Evolutionary conservation across 331 rosid genomes (phyloP).

Genomic region (Pyrus hybrid): DNA sequence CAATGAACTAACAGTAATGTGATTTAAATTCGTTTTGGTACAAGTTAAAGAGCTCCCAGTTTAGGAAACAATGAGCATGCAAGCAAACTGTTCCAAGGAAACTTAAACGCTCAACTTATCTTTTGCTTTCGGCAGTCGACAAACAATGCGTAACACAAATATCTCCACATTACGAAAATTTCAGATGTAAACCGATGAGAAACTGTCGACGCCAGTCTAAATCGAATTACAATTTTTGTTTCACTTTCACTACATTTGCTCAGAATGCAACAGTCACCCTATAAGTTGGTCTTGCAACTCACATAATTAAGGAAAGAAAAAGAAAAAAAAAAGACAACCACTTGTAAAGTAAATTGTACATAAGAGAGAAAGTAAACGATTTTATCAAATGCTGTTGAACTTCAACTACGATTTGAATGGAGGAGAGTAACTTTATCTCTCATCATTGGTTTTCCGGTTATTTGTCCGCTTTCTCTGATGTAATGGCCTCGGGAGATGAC

Average conservation of each 20-base stretch:
- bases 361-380: neutral
- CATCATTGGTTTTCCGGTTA: conserved; percentile 4
- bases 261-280: neutral
- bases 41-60: too few relatives aligned
- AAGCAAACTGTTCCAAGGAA: neutral
- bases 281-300: conserved; percentile 17
- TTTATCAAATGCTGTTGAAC: conserved; percentile 11
- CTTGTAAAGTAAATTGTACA: conserved; percentile 17
- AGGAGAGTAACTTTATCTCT: neutral
- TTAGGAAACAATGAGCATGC: neutral
- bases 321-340: neutral
- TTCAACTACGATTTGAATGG: conserved; percentile 1
- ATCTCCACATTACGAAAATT: neutral
- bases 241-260: neutral
- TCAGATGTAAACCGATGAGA: neutral
- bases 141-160: neutral
- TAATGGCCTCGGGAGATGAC: conserved; percentile 2
- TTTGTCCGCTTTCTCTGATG: conserved; percentile 1
- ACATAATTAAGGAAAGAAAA: neutral
- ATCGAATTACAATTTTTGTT: neutral
- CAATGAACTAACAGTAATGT: too few relatives aligned
- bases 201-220: conserved; percentile 2
- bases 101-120: neutral
- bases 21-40: fast-evolving
- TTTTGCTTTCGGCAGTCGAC: neutral